Percentiles rank a stretch among this genome's conserved stretches.
These are phyloP conservation scores for Alternaria atra DNA, from an alignment of 2,329 filamentous ascomycete genomes.

Conservation along the genomic window DNA sequence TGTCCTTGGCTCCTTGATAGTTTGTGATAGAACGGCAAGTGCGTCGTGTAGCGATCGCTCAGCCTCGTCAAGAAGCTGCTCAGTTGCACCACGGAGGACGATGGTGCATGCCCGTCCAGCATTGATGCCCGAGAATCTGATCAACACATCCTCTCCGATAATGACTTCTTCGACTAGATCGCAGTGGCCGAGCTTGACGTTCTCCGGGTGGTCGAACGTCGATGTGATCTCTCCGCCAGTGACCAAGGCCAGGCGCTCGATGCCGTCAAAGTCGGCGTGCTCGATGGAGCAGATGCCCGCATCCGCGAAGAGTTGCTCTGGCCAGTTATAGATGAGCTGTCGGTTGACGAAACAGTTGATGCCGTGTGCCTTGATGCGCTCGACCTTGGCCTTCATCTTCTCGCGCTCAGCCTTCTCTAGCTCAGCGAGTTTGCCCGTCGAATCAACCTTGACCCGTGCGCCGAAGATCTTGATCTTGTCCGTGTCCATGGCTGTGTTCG, in stretches of 20 bases:
- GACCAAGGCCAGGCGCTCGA: slow-evolving; percentile 92
- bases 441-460: slow-evolving; percentile 93
- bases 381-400: slow-evolving; percentile 99
- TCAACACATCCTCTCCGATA: slow-evolving; percentile 96
- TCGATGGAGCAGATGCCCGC: slow-evolving; percentile 98
- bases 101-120: slow-evolving; percentile 96
- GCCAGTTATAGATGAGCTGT: slow-evolving; percentile 99
- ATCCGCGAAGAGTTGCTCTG: slow-evolving; percentile 97
- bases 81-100: slow-evolving; percentile 93
- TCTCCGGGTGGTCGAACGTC: slow-evolving; percentile 97
- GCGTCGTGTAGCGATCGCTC: slow-evolving; percentile 97
- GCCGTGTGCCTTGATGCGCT: slow-evolving; percentile 97
- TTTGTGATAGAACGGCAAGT: slow-evolving; percentile 94
- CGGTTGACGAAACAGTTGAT: slow-evolving; percentile 99
- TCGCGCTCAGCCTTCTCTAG: slow-evolving; percentile 97
- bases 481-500: slow-evolving; percentile 99
- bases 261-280: slow-evolving; percentile 98
- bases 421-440: slow-evolving; percentile 96
- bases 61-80: slow-evolving; percentile 95
- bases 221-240: slow-evolving; percentile 97
- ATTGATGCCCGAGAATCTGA: slow-evolving; percentile 96
- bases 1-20: slow-evolving; percentile 90
- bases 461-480: slow-evolving; percentile 99
- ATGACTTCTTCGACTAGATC: slow-evolving; percentile 98
- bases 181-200: slow-evolving; percentile 94